phyloP scores from a whole-genome alignment of 768 basidiomycete species.

The Lactarius tabidus region DNA sequence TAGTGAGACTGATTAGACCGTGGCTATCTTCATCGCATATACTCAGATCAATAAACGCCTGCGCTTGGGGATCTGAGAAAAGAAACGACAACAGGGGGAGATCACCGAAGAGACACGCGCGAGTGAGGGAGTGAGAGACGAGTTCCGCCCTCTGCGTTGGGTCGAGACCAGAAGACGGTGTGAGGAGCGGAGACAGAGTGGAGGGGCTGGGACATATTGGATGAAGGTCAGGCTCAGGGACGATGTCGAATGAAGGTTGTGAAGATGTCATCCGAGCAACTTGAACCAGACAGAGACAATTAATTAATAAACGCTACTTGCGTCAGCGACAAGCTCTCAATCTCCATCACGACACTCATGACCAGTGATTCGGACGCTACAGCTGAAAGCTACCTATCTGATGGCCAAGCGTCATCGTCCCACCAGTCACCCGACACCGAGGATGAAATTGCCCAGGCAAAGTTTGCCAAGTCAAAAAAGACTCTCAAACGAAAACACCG shows the following conservation, averaged over 20 bases:
- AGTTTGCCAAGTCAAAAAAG: slow-evolving; percentile 65
- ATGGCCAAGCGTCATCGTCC: slow-evolving; percentile 25
- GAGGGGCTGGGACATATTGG: slow-evolving; percentile 70
- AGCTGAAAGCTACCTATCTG: slow-evolving; percentile 21
- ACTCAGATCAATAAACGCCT: slow-evolving; percentile 60
- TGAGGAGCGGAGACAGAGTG: slow-evolving; percentile 59
- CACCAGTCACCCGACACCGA: slow-evolving; percentile 44
- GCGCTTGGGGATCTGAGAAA: slow-evolving; percentile 62
- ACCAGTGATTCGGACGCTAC: slow-evolving; percentile 16
- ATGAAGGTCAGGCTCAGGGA: slow-evolving; percentile 74
- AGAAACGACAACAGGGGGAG: slow-evolving; percentile 67
- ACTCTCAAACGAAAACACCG: slow-evolving; percentile 80
- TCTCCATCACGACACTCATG: slow-evolving; percentile 20
- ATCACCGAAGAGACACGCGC: slow-evolving; percentile 78
- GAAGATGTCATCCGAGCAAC: slow-evolving; percentile 32
- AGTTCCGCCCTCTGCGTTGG: slow-evolving; percentile 66
- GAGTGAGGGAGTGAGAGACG: slow-evolving; percentile 66
- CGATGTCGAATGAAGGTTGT: slow-evolving; percentile 47
- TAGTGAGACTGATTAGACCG: slow-evolving; percentile 69
- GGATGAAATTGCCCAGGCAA: slow-evolving; percentile 57
- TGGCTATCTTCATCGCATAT: slow-evolving; percentile 83
- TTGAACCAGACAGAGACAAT: neutral
- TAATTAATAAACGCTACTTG: neutral
- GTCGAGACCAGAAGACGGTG: slow-evolving; percentile 61
- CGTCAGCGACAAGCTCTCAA: neutral